Base-by-base conservation (phyloP, 164 flowering plant species). In the Stephania japonica region DNA sequence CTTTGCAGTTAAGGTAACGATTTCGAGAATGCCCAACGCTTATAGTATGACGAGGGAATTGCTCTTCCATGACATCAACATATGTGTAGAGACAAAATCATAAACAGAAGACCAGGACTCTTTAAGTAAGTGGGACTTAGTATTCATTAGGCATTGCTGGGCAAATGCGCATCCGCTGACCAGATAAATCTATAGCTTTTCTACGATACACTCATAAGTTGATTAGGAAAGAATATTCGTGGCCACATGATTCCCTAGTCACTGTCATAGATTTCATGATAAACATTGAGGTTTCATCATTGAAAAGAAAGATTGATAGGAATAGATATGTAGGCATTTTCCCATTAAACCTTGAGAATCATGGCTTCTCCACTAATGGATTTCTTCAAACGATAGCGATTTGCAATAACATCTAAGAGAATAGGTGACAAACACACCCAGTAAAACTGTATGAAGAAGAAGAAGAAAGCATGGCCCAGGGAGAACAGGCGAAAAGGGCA, bases 251-350 rank as follows among this genome's bases (percentile, higher is more conserved):
- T 72, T 25, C 74, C 78, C 70, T 73, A 75, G 42, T 56, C 56
- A 71, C 64, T 25, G 69, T 38, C 70, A 47, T 78, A 32, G 42
- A 26, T 21, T 24, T 74, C 69, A 65, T 43, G 38, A 69, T 41
- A 68, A 67, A 64, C 27, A 38, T 27, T 24, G 73, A 69, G 62
- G 78, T 64, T 68, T 65, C 64, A 67, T n/a, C 74, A 71, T 42
- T 76, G 80, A 77, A 72, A 78, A 59, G 64, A 59, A 59, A 59
- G 81, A 79, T 42, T 76, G 81, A 71, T 75, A 71, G 59, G 53
- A 73, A 73, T 16, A 49, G 70, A 72, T 69, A 69, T 53, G 61
- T 42, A 69, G 73, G 59, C 2, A 70, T 65, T 69, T 75, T 73
- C 72, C 69, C 69, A 66, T 78, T 71, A 62, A 75, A 65, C 75